Evolutionary conservation across 2,329 filamentous ascomycete species (phyloP), one percentile per base, ranked within the genome.

Genomic region (Pseudogymnoascus sp.): DNA sequence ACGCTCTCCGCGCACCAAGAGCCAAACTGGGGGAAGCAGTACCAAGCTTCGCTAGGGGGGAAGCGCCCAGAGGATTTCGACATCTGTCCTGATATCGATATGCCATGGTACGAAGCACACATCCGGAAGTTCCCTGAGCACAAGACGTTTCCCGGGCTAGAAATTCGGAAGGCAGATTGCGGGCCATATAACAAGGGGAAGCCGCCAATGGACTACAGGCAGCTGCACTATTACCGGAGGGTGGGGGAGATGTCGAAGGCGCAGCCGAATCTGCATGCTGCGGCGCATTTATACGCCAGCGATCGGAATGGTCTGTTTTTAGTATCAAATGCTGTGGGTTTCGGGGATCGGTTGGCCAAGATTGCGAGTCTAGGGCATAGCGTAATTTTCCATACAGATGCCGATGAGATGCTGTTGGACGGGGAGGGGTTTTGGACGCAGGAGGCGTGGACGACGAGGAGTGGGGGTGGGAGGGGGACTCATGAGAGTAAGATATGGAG

Each of bases 261-360:
- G 65, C 75, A 71, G 60, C 77, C 81, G 33, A 85, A 85, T 66
- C 71, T 85, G 17, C 82, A 85, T 66, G 79, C 82, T 0, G 83
- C 80, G 67, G 82, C 81, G 2, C 83, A 86, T 70, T 74, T 84
- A 47, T 85, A 83, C 68, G 79, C 82, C 0, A 81, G 79, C 35
- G 83, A 85, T 67, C 78, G 79, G 23, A 85, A 85, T 64, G 80
- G 79, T 17, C 72, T 84, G 11, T 79, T 80, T 70, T 71, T 83
- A 50, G 77, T 83, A 1, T 75, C 80, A 2, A 80, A 80, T 21
- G 78, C 81, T 15, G 69, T 81, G n/a, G 77, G 77, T 0, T 71
- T 78, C 23, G 74, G 73, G 23, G 71, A 76, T 38, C 66, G 71
- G 6, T 77, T 74, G 65, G 73, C 70, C 0, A 74, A 75, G 21